Conservation (phyloP, 2,329 filamentous ascomycete species). For the Alternaria hordeiaustralica region DNA sequence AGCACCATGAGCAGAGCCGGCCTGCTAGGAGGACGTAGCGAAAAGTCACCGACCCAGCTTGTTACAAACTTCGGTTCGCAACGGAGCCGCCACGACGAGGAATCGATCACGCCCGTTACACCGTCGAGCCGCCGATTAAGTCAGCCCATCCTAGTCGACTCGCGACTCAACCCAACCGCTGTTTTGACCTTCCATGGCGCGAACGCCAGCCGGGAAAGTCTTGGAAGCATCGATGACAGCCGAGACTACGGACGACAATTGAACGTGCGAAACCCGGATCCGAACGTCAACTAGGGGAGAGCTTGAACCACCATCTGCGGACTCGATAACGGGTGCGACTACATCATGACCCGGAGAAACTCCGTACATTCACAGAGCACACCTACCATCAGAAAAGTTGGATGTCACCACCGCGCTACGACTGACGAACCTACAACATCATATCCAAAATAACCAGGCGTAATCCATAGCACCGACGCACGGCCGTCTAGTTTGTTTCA, state of each 20-base stretch:
- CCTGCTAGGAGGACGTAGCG: slow-evolving; percentile 43
- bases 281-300: slow-evolving; percentile 6
- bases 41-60: slow-evolving; percentile 36
- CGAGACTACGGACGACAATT: slow-evolving; percentile 56
- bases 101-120: slow-evolving; percentile 45
- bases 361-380: slow-evolving; percentile 3
- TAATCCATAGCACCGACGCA: slow-evolving; percentile 31
- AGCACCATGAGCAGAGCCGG: slow-evolving; percentile 58
- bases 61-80: slow-evolving; percentile 36
- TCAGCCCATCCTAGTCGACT: slow-evolving; percentile 55
- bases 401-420: slow-evolving; percentile 30
- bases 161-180: slow-evolving; percentile 56
- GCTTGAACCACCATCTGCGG: not conserved
- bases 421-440: slow-evolving; percentile 33
- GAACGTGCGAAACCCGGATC: slow-evolving; percentile 52
- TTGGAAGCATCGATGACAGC: slow-evolving; percentile 56
- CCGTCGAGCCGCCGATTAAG: slow-evolving; percentile 49
- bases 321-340: not conserved
- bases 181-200: slow-evolving; percentile 52
- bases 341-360: not conserved
- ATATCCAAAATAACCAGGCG: slow-evolving; percentile 18
- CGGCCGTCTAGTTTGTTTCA: slow-evolving; percentile 19
- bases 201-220: slow-evolving; percentile 54
- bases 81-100: slow-evolving; percentile 38
- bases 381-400: slow-evolving; percentile 19